phyloP scores from a whole-genome alignment of 2,329 filamentous ascomycete species.

The Cercospora zeae-maydis region DNA sequence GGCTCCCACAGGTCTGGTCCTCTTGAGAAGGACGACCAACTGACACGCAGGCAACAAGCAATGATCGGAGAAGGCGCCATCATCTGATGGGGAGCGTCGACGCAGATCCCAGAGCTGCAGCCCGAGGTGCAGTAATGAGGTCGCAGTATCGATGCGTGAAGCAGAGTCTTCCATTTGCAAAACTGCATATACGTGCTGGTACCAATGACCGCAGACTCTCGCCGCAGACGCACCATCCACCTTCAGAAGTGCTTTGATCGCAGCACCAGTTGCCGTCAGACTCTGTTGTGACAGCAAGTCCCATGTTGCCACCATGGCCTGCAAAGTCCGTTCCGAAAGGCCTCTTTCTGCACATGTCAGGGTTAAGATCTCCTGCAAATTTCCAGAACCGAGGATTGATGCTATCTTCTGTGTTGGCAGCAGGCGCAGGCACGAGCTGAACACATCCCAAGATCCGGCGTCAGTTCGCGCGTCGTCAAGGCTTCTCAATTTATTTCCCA shows the following conservation, averaged over 20 bases:
- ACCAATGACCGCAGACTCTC: constrained; percentile 29
- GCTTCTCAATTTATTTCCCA: constrained; percentile 57
- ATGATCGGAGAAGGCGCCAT: constrained; percentile 28
- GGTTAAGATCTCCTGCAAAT: constrained; percentile 64
- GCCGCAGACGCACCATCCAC: constrained; percentile 22
- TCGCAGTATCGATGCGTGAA: not conserved
- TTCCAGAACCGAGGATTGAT: constrained; percentile 65
- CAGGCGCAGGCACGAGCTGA: constrained; percentile 59
- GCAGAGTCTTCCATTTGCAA: not conserved
- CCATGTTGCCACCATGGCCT: constrained; percentile 17
- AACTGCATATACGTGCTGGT: constrained; percentile 15
- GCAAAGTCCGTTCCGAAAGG: constrained; percentile 6
- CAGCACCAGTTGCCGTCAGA: constrained; percentile 20
- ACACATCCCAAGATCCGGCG: constrained; percentile 54
- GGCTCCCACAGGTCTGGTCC: not conserved
- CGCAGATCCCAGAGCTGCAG: constrained; percentile 31
- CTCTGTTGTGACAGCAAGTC: constrained; percentile 22
- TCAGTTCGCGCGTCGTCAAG: constrained; percentile 43
- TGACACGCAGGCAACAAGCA: constrained; percentile 28
- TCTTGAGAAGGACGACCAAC: constrained; percentile 11
- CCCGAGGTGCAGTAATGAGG: constrained; percentile 20
- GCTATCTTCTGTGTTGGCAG: constrained; percentile 68
- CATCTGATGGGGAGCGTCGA: constrained; percentile 22
- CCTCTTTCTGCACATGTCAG: constrained; percentile 44
- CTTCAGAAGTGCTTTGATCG: constrained; percentile 27